phyloP scores from a whole-genome alignment of 148 eudicot genomes.

The Rhododendron henanense region DNA sequence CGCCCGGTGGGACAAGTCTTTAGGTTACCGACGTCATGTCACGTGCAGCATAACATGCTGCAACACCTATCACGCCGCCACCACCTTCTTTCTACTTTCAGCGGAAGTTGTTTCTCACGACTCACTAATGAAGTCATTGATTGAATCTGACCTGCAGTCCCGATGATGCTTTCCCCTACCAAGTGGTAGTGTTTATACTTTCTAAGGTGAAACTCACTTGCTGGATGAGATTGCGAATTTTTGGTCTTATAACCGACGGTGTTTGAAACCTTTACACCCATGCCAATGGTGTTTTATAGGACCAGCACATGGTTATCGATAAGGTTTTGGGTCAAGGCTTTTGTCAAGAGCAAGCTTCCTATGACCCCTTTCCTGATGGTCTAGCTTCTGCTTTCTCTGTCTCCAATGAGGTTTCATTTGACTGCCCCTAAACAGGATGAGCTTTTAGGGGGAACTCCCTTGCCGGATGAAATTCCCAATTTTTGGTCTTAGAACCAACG shows the following conservation, averaged over 20 bases:
- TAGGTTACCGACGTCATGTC: background rate
- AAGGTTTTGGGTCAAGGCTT: background rate
- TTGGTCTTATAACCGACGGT: too few relatives aligned
- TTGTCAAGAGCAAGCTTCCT: background rate
- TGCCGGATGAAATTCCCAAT: background rate
- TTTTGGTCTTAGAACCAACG: background rate
- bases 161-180: background rate
- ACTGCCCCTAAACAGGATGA: too few relatives aligned
- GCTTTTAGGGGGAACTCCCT: background rate
- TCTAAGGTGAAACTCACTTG: background rate
- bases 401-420: background rate
- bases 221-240: background rate
- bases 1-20: background rate
- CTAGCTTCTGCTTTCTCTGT: background rate
- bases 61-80: background rate
- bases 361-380: background rate
- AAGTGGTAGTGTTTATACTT: too few relatives aligned
- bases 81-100: background rate
- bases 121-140: background rate
- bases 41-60: background rate
- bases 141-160: background rate
- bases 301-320: background rate
- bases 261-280: background rate
- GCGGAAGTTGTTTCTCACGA: background rate
- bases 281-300: background rate